These are phyloP conservation scores for Didymella pinodella DNA, from an alignment of 2,329 filamentous ascomycete genomes.

Conservation along the genomic window DNA sequence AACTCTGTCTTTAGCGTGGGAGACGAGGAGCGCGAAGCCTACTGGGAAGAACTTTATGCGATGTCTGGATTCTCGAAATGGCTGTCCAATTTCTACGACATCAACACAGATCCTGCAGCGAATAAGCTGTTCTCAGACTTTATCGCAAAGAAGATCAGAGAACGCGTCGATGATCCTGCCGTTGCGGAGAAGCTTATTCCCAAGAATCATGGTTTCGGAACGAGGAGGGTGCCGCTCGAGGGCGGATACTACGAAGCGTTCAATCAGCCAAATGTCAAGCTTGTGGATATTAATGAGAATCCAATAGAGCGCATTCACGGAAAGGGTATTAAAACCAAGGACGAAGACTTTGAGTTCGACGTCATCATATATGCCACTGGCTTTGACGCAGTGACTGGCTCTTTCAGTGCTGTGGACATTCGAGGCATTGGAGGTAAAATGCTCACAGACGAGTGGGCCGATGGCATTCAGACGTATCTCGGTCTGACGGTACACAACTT, in stretches of 20 bases:
- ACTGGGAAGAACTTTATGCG: conserved; percentile 31
- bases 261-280: conserved; percentile 56
- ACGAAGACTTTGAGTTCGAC: conserved; percentile 60
- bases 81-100: conserved; percentile 31
- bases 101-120: conserved; percentile 35
- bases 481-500: conserved; percentile 38
- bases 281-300: conserved; percentile 52
- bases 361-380: conserved; percentile 59
- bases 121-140: conserved; percentile 38
- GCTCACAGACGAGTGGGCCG: conserved; percentile 28
- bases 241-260: conserved; percentile 51
- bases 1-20: conserved; percentile 24
- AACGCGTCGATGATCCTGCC: conserved; percentile 51
- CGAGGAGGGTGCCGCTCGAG: conserved; percentile 36
- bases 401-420: conserved; percentile 29
- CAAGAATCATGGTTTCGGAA: conserved; percentile 41
- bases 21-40: conserved; percentile 24
- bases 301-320: conserved; percentile 58
- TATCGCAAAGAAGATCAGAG: conserved; percentile 49
- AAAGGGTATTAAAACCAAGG: conserved; percentile 58
- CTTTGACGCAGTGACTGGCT: conserved; percentile 53
- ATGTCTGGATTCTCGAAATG: conserved; percentile 31
- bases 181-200: conserved; percentile 55
- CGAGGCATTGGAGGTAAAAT: conserved; percentile 24
- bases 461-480: conserved; percentile 38